A percentile compares a stretch with the other conserved stretches of the same genome.
phyloP scores from a whole-genome alignment of 2,329 filamentous ascomycete species.

The Beauveria sp. region DNA sequence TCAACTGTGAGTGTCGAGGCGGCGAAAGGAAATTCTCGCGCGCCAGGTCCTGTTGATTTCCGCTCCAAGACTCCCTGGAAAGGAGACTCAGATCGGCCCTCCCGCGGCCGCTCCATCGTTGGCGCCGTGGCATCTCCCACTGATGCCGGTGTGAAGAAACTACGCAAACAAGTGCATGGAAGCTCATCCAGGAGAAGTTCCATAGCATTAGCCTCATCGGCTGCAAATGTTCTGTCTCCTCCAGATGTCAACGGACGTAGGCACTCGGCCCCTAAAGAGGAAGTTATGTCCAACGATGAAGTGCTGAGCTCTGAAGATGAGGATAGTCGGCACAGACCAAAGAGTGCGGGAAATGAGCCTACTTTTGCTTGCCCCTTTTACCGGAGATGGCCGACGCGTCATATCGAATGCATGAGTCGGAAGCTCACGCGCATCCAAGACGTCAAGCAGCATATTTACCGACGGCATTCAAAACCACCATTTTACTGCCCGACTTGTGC shows the following conservation, averaged over 20 bases:
- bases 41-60: not conserved
- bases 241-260: not conserved
- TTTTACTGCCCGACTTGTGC: conserved; percentile 13
- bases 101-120: not conserved
- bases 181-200: not conserved
- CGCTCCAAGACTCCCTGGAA: conserved; percentile 1
- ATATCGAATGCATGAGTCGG: conserved; percentile 14
- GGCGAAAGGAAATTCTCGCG: not conserved
- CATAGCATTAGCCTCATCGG: not conserved
- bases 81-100: not conserved
- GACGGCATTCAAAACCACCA: conserved; percentile 9
- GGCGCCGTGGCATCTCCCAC: not conserved
- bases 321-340: conserved; percentile 6
- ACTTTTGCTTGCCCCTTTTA: conserved; percentile 16
- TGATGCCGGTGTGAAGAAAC: not conserved
- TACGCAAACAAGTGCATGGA: not conserved
- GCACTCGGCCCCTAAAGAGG: not conserved
- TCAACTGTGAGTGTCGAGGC: not conserved
- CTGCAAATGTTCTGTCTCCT: not conserved
- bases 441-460: conserved; percentile 16
- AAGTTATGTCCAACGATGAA: not conserved
- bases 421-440: conserved; percentile 15
- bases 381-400: conserved; percentile 10
- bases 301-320: conserved; percentile 3
- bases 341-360: not conserved